Evolutionary conservation across 2,329 filamentous ascomycete species (phyloP).

Genomic region (Annulohypoxylon truncatum): DNA sequence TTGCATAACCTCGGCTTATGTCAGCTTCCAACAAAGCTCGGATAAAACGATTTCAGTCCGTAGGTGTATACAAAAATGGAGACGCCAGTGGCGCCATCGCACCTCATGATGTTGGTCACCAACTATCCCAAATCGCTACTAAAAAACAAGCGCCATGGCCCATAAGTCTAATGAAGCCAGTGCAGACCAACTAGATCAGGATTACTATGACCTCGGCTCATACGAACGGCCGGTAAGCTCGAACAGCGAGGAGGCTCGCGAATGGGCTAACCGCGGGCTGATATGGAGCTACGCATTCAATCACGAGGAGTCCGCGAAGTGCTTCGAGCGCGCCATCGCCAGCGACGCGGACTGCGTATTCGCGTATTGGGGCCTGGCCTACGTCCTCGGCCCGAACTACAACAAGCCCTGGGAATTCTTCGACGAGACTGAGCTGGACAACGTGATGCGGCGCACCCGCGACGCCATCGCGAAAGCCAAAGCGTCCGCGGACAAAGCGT

Average conservation of each 20-base stretch:
- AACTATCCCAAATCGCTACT: background rate
- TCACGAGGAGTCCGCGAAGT: constrained; percentile 75
- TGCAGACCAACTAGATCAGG: background rate
- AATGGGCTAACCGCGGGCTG: constrained; percentile 79
- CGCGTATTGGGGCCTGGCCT: constrained; percentile 78
- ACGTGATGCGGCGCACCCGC: constrained; percentile 61
- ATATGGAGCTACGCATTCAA: constrained; percentile 82
- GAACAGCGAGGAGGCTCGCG: constrained; percentile 62
- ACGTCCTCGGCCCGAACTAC: constrained; percentile 78
- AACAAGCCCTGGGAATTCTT: constrained; percentile 83
- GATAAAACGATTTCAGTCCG: background rate
- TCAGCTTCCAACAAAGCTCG: background rate
- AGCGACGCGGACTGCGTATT: constrained; percentile 68
- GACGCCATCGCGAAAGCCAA: constrained; percentile 59
- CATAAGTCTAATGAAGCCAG: background rate
- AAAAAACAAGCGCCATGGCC: constrained; percentile 10
- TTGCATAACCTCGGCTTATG: background rate
- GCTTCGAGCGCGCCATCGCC: constrained; percentile 70
- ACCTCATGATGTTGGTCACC: background rate
- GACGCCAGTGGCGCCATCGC: background rate
- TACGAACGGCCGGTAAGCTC: constrained; percentile 68
- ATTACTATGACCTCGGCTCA: constrained; percentile 72
- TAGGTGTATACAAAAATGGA: background rate
- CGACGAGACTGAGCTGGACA: constrained; percentile 68
- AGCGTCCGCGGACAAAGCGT: constrained; percentile 50